phyloP scores from a whole-genome alignment of 2,329 filamentous ascomycete species.

The Fusarium nygamai region DNA sequence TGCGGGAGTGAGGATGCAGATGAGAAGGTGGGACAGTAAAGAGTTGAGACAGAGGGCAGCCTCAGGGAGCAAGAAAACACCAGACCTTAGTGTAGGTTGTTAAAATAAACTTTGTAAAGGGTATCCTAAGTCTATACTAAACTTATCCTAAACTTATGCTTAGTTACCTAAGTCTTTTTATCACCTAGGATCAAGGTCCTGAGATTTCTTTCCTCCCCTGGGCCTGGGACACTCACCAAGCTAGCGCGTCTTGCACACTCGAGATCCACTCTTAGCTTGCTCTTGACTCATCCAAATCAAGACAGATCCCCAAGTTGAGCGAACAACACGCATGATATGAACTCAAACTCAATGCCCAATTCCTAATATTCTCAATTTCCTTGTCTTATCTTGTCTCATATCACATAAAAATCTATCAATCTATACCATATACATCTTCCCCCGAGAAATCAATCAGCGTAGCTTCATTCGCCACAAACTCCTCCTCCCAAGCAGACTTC shows the following conservation, averaged over 20 bases:
- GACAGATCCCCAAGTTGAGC: not conserved
- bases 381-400: slow-evolving; percentile 14
- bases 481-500: slow-evolving; percentile 24
- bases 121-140: too few species aligned
- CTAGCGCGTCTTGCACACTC: too few species aligned
- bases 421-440: slow-evolving; percentile 20
- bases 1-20: not conserved
- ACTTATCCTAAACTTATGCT: too few species aligned
- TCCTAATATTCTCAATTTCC: slow-evolving; percentile 5
- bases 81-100: too few species aligned
- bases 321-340: not conserved
- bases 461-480: slow-evolving; percentile 32
- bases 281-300: not conserved
- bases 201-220: too few species aligned
- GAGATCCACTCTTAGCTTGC: not conserved
- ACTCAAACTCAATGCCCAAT: not conserved
- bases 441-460: slow-evolving; percentile 35
- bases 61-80: too few species aligned
- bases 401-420: slow-evolving; percentile 21
- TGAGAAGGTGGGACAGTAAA: not conserved
- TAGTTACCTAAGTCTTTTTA: too few species aligned
- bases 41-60: not conserved
- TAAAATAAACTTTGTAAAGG: too few species aligned
- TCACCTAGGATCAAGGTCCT: too few species aligned
- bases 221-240: not conserved